phyloP scores from a whole-genome alignment of 768 basidiomycete species.

The Xerocomellus chrysenteron region DNA sequence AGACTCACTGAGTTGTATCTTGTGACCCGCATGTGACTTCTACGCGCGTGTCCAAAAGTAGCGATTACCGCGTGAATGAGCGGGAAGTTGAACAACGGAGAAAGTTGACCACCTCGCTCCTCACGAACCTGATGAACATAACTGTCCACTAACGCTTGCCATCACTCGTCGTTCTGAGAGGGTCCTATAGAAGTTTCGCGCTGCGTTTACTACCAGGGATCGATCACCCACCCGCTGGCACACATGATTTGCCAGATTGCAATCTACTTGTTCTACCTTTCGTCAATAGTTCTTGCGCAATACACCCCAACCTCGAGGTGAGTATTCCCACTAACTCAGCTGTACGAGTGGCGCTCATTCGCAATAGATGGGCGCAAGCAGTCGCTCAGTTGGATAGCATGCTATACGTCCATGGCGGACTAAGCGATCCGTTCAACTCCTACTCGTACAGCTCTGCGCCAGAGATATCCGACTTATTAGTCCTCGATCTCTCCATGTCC shows the following conservation, averaged over 20 bases:
- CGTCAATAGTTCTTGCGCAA: constrained; percentile 17
- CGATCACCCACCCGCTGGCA: background rate
- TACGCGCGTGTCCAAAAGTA: constrained; percentile 12
- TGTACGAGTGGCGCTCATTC: constrained; percentile 6
- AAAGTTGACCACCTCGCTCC: background rate
- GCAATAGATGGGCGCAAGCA: constrained; percentile 81
- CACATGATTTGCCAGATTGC: constrained; percentile 12
- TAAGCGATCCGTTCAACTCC: constrained; percentile 66
- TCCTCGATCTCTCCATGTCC: constrained; percentile 57
- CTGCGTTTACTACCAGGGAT: background rate
- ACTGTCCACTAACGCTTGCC: background rate
- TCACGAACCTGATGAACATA: constrained; percentile 19
- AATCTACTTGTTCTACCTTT: constrained; percentile 13
- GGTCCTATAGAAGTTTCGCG: no score
- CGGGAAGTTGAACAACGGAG: background rate
- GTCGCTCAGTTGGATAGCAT: constrained; percentile 53
- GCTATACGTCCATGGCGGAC: constrained; percentile 78
- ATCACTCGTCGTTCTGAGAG: constrained; percentile 15
- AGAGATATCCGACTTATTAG: constrained; percentile 66
- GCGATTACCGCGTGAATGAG: background rate
- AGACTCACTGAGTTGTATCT: background rate
- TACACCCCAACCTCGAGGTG: constrained; percentile 29
- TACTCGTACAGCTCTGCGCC: constrained; percentile 77
- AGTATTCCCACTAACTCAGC: background rate
- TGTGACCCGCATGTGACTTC: background rate